A percentile compares a stretch with the other conserved stretches of the same genome.
Conservation (phyloP, 768 basidiomycete species). For the Scleroderma bovista region DNA sequence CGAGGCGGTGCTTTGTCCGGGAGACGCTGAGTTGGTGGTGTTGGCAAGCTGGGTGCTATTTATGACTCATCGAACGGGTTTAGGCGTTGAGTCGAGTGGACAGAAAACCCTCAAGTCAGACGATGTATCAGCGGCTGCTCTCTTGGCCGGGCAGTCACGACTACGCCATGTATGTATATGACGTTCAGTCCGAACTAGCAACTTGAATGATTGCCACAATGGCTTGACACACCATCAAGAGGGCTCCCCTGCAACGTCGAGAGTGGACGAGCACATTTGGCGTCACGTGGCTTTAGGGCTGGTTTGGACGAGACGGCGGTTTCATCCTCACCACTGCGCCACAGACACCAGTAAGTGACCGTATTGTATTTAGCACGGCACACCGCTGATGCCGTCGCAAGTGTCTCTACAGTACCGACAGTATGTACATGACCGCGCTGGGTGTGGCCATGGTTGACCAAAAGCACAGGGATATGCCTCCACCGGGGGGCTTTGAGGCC, state of each 20-base stretch:
- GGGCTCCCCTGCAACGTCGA: not conserved
- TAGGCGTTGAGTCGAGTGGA: constrained; percentile 22
- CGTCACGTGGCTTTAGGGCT: constrained; percentile 25
- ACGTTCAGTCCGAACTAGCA: not conserved
- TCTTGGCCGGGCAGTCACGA: too few relatives aligned
- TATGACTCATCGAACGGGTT: constrained; percentile 23
- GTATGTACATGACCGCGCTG: constrained; percentile 16
- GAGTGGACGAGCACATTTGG: too few relatives aligned
- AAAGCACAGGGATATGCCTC: constrained; percentile 98
- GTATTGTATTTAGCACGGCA: not conserved
- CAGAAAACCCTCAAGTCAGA: too few relatives aligned
- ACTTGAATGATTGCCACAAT: not conserved
- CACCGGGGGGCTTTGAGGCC: constrained; percentile 85
- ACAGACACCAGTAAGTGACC: constrained; percentile 14
- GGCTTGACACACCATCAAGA: not conserved
- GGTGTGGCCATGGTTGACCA: constrained; percentile 9
- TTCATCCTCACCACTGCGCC: constrained; percentile 2
- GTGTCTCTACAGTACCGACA: constrained; percentile 26
- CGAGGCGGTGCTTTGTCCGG: constrained; percentile 41
- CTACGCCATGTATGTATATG: not conserved
- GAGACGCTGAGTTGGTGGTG: constrained; percentile 24
- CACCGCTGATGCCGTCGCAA: constrained; percentile 6
- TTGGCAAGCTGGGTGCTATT: constrained; percentile 10
- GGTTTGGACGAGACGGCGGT: constrained; percentile 5
- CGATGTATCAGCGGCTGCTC: too few relatives aligned